Percentiles rank a stretch among this genome's conserved stretches.
Conservation (phyloP, 2,329 filamentous ascomycete genomes). For the Fusarium devonianum region DNA sequence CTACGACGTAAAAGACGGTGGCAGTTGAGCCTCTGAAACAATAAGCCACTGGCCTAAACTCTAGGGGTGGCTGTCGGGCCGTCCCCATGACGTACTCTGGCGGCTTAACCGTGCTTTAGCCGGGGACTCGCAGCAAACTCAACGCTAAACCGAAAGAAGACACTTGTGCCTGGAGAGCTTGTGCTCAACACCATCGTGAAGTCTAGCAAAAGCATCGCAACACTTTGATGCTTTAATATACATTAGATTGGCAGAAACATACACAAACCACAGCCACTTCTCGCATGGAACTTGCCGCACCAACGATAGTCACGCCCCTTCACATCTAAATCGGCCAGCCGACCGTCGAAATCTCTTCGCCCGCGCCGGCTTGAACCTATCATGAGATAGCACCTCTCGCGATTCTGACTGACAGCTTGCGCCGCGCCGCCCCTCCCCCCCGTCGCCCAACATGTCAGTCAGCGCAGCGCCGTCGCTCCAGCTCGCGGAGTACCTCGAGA, state of each 20-base stretch:
- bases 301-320: neutral
- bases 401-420: conserved; percentile 41
- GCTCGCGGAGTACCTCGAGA: conserved; percentile 90
- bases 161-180: conserved; percentile 25
- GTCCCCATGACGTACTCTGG: conserved; percentile 33
- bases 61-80: too few relatives aligned
- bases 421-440: conserved; percentile 16
- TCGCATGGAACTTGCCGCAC: neutral
- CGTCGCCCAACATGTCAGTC: conserved; percentile 54
- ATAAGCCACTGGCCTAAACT: too few relatives aligned
- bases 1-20: too few relatives aligned
- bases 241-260: accelerated
- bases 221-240: neutral
- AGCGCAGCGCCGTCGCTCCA: conserved; percentile 59
- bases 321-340: neutral
- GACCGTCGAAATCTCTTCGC: neutral
- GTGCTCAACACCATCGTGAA: conserved; percentile 22
- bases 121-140: too few relatives aligned
- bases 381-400: conserved; percentile 36
- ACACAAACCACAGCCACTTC: too few relatives aligned
- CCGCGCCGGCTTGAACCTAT: conserved; percentile 17
- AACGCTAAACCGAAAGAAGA: conserved; percentile 18
- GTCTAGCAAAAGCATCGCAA: neutral
- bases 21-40: too few relatives aligned
- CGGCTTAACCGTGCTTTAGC: conserved; percentile 25